Conservation (phyloP, 148 eudicot species). For the Beta vulgaris region DNA sequence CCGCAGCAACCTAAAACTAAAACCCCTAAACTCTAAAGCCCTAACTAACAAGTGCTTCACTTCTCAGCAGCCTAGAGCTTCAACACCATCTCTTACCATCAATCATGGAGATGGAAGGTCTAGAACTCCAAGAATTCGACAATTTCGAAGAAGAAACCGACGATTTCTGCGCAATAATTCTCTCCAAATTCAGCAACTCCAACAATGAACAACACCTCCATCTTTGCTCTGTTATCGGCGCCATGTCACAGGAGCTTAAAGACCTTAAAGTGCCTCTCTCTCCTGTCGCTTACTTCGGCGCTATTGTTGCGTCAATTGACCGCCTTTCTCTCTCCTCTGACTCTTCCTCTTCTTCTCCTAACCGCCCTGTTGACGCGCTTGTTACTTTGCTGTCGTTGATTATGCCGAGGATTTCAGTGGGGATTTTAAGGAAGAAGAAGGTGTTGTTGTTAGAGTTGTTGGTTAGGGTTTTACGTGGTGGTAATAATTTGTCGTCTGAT, state of each 20-base stretch:
- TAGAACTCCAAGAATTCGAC: conserved; percentile 30
- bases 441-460: conserved; percentile 39
- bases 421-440: conserved; percentile 43
- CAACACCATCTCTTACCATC: neutral
- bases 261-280: conserved; percentile 54
- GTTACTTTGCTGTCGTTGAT: conserved; percentile 47
- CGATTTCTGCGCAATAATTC: conserved; percentile 50
- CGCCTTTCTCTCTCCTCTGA: conserved; percentile 29
- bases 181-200: conserved; percentile 44
- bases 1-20: neutral
- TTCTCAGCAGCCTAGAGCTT: conserved; percentile 1
- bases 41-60: neutral
- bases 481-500: conserved; percentile 17
- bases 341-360: conserved; percentile 18
- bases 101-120: conserved; percentile 36
- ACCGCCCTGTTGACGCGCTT: conserved; percentile 47
- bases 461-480: conserved; percentile 30
- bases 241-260: conserved; percentile 65
- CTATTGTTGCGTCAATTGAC: conserved; percentile 64
- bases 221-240: conserved; percentile 64
- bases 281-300: conserved; percentile 66
- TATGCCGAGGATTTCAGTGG: conserved; percentile 33
- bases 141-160: neutral
- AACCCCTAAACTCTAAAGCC: conserved; percentile 19
- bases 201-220: conserved; percentile 54